These are phyloP conservation scores for Conoideocrella luteorostrata DNA, from an alignment of 2,329 filamentous ascomycete species.

Conservation along the genomic window DNA sequence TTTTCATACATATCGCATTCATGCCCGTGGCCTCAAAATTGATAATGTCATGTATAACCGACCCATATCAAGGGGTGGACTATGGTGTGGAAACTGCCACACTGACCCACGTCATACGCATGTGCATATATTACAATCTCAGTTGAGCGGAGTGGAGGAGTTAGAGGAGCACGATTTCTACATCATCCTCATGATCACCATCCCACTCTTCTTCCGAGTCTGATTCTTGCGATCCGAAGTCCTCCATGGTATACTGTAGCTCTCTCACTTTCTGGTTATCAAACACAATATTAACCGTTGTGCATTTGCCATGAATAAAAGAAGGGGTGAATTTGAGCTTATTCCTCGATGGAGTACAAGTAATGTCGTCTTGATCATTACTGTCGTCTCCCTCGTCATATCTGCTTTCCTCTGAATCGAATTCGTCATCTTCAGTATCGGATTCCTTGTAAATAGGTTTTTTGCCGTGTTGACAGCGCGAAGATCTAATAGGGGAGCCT, in stretches of 20 bases:
- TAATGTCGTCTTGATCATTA: conserved; percentile 7
- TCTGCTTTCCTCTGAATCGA: conserved; percentile 17
- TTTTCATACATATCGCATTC: too few relatives aligned
- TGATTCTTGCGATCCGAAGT: conserved; percentile 58
- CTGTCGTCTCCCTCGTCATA: conserved; percentile 7
- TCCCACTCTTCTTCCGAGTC: conserved; percentile 53
- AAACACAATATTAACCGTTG: conserved; percentile 63
- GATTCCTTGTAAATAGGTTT: conserved; percentile 36
- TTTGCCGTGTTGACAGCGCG: conserved; percentile 12
- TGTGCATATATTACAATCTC: too few relatives aligned
- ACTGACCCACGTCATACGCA: too few relatives aligned
- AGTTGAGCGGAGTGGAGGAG: too few relatives aligned
- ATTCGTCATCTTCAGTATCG: conserved; percentile 38
- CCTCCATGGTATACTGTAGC: conserved; percentile 60
- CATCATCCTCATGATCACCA: conserved; percentile 47
- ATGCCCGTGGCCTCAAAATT: too few relatives aligned
- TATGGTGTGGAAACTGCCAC: too few relatives aligned
- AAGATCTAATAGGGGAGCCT: conserved; percentile 12
- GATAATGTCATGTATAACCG: too few relatives aligned
- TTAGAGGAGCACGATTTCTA: conserved; percentile 25
- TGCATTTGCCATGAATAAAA: conserved; percentile 62
- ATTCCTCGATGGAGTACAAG: background rate
- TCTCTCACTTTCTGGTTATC: conserved; percentile 71
- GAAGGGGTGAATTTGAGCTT: conserved; percentile 2
- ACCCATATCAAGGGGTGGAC: too few relatives aligned